A percentile compares a stretch with the other conserved stretches of the same genome.
These are phyloP conservation scores for Aphanomyces stellatus DNA, from an alignment of 352 stramenopile species.

Conservation along the genomic window DNA sequence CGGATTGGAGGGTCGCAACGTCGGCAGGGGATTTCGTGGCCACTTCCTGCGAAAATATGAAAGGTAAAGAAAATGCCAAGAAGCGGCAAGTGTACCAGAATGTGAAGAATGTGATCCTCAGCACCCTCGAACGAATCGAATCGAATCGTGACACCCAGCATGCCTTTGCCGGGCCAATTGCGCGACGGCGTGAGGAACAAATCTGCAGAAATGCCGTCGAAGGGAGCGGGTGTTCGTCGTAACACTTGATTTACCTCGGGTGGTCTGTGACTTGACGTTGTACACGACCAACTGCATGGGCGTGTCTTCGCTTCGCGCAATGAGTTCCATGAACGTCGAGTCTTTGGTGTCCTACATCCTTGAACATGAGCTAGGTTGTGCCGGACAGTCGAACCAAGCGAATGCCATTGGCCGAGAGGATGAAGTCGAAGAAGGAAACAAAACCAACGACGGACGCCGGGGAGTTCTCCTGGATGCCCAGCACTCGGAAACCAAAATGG, in stretches of 20 bases:
- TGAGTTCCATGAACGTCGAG: slow-evolving; percentile 88
- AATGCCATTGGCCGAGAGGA: slow-evolving; percentile 90
- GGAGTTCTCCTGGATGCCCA: slow-evolving; percentile 94
- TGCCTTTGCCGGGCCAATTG: slow-evolving; percentile 89
- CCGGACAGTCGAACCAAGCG: slow-evolving; percentile 43
- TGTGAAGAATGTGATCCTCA: slow-evolving; percentile 92
- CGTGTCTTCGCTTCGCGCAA: slow-evolving; percentile 76
- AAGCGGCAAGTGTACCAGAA: slow-evolving; percentile 58
- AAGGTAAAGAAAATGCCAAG: background rate
- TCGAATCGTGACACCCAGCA: slow-evolving; percentile 96
- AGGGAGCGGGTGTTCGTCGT: background rate
- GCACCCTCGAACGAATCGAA: slow-evolving; percentile 95
- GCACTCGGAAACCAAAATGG: slow-evolving; percentile 85
- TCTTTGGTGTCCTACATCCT: slow-evolving; percentile 70
- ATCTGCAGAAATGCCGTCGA: slow-evolving; percentile 25
- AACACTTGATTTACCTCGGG: slow-evolving; percentile 31
- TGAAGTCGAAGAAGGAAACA: slow-evolving; percentile 98
- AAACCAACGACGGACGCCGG: slow-evolving; percentile 88
- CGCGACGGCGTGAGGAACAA: slow-evolving; percentile 86
- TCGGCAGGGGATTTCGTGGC: slow-evolving; percentile 82
- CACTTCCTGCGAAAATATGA: slow-evolving; percentile 48
- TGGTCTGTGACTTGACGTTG: slow-evolving; percentile 74
- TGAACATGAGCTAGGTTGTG: slow-evolving; percentile 8
- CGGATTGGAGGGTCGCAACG: slow-evolving; percentile 78
- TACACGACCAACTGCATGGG: slow-evolving; percentile 64